A percentile compares a stretch with the other conserved stretches of the same genome.
Evolutionary conservation across 2,329 filamentous ascomycete genomes (phyloP).

Genomic region (Sordariomycetes sp.): DNA sequence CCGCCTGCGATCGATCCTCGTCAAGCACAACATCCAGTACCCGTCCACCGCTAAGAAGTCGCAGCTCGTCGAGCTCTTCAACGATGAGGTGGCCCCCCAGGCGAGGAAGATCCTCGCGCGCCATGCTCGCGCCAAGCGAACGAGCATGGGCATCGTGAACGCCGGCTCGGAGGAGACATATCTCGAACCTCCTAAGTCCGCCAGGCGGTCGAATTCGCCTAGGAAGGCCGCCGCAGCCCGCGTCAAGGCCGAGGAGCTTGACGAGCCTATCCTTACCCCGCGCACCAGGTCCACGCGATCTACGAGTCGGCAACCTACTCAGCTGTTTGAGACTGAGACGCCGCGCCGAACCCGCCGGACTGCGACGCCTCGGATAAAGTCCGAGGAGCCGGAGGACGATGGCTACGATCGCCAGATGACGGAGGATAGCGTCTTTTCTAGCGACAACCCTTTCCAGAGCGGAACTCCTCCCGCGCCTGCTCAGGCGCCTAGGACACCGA

Average conservation of each 20-base stretch:
- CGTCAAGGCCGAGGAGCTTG: slow-evolving; percentile 38
- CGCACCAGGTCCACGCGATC: slow-evolving; percentile 40
- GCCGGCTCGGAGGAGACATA: slow-evolving; percentile 54
- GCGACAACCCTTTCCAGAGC: slow-evolving; percentile 89
- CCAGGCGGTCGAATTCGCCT: slow-evolving; percentile 39
- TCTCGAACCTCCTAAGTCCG: slow-evolving; percentile 35
- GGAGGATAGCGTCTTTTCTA: slow-evolving; percentile 50
- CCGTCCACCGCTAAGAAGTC: slow-evolving; percentile 84
- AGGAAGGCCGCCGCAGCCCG: slow-evolving; percentile 35
- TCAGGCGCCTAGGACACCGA: slow-evolving; percentile 23
- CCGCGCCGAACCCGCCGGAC: slow-evolving; percentile 36
- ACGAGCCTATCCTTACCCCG: slow-evolving; percentile 20
- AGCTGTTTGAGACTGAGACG: slow-evolving; percentile 31
- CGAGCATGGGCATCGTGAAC: slow-evolving; percentile 71
- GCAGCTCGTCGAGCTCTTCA: slow-evolving; percentile 75
- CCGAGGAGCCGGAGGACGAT: slow-evolving; percentile 37
- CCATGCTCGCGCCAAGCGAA: slow-evolving; percentile 68
- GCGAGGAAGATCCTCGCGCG: slow-evolving; percentile 63
- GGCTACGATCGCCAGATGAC: slow-evolving; percentile 9
- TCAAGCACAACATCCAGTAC: slow-evolving; percentile 77
- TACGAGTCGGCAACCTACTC: slow-evolving; percentile 38
- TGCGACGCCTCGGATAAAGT: slow-evolving; percentile 37
- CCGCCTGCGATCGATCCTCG: slow-evolving; percentile 77
- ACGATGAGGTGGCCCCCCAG: slow-evolving; percentile 64
- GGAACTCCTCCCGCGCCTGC: slow-evolving; percentile 54